Evolutionary conservation across 208 protist genomes (phyloP), one percentile per base, ranked within the genome.

Genomic region (Willaertia magna): DNA sequence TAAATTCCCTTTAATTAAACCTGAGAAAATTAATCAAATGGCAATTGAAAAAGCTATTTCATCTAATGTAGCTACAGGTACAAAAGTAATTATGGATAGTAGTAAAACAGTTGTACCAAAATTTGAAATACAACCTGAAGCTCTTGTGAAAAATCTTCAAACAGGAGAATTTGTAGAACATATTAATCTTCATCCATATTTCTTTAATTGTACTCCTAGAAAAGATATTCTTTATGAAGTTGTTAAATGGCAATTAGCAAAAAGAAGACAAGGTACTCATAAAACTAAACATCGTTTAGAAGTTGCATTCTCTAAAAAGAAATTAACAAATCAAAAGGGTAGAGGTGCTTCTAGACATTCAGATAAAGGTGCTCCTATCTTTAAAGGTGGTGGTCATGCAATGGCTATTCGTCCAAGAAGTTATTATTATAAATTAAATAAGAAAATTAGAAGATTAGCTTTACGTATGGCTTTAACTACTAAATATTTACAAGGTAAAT

Each of bases 221-320:
- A 84, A 59, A 22, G 79, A 84, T 22, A 67, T 84, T 84, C 47
- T 84, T 34, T 39, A 84, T 46, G 30, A 12, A 26, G n/a, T 74
- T 9, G 49, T 84, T 46, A 46, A 55, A 26, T 84, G 79, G 79
- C 79, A 84, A 67, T 67, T 84, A 46, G 79, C 48, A n/a, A 84
- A 84, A 30, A 40, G 79, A 44, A 40, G 79, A 47, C 79, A 84
- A 74, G 79, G 79, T 47, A 84, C 79, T 39, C 48, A 59, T 22
- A 67, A 84, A 67, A 84, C 79, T 34, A 84, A 84, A 46, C 11
- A 74, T 67, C 7, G 49, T 14, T 11, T 20, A 34, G 79, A 84
- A 84, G 9, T 47, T 30, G 49, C 48, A 3, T 55, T 18, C 12
- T 34, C 34, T 2, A 67, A 67, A 12, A 67, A 67, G 49, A 84